phyloP scores from a whole-genome alignment of 768 basidiomycete species.

The Agrocybe pediades region DNA sequence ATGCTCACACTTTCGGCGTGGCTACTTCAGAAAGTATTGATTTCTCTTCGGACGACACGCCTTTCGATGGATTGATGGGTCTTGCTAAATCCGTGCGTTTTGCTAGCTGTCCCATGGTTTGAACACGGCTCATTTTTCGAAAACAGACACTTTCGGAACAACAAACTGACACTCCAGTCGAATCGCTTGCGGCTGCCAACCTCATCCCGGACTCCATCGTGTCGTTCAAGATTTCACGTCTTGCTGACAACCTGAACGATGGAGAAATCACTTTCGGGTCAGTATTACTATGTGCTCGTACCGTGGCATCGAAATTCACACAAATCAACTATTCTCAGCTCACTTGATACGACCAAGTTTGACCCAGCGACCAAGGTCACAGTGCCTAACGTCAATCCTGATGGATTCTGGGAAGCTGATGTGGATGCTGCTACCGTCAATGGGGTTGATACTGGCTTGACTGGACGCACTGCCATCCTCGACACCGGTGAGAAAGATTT shows the following conservation, averaged over 20 bases:
- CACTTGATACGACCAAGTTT: constrained; percentile 72
- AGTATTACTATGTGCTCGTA: not conserved
- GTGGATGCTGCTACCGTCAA: constrained; percentile 62
- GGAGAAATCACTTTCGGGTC: constrained; percentile 77
- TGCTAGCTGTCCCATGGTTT: not conserved
- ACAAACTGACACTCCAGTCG: constrained; percentile 65
- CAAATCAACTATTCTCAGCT: constrained; percentile 29
- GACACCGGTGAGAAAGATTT: constrained; percentile 43
- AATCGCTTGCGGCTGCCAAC: constrained; percentile 60
- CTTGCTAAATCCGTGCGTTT: constrained; percentile 65
- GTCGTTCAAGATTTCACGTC: constrained; percentile 80
- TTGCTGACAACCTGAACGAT: constrained; percentile 68
- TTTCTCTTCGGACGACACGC: constrained; percentile 49
- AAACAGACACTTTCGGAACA: constrained; percentile 64
- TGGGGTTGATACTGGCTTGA: constrained; percentile 50
- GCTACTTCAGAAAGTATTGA: constrained; percentile 59
- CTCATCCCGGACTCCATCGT: constrained; percentile 65
- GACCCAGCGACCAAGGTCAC: constrained; percentile 57
- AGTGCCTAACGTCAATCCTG: constrained; percentile 59
- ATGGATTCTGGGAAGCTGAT: constrained; percentile 82
- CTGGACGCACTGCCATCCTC: constrained; percentile 71
- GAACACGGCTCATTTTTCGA: not conserved
- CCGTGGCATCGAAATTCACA: not conserved
- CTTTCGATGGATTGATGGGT: constrained; percentile 80
- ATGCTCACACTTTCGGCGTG: constrained; percentile 68